phyloP scores from a whole-genome alignment of 1,284 basidiomycete genomes.

The Trichosporon sp. region DNA sequence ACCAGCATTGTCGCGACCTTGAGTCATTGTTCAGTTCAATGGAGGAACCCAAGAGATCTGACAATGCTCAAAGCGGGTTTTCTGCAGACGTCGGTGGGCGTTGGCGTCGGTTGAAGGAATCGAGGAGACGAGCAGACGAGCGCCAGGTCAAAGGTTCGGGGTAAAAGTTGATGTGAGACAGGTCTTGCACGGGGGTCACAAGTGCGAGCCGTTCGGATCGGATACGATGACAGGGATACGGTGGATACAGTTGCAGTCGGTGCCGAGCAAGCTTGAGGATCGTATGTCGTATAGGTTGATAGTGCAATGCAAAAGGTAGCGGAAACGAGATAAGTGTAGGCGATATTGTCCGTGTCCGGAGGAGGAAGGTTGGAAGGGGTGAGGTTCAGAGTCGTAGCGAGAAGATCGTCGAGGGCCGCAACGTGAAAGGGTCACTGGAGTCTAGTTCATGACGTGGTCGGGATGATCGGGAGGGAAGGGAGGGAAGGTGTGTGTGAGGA shows the following conservation, averaged over 20 bases:
- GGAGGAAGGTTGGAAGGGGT: neutral
- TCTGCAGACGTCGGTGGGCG: neutral
- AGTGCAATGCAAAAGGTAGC: neutral
- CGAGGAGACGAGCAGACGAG: neutral
- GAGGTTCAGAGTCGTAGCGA: neutral
- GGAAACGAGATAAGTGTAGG: neutral
- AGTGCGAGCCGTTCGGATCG: neutral
- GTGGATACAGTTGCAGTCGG: neutral
- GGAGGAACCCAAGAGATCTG: constrained; percentile 9
- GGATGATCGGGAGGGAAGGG: neutral
- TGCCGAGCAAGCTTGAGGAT: neutral
- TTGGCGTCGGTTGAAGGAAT: neutral
- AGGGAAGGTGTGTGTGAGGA: neutral
- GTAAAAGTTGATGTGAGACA: neutral
- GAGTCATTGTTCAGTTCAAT: constrained; percentile 1
- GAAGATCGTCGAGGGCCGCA: neutral
- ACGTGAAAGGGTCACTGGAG: neutral
- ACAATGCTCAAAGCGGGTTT: constrained; percentile 1
- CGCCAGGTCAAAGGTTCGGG: constrained; percentile 4
- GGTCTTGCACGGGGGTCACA: constrained; percentile 9
- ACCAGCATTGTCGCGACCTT: constrained; percentile 4
- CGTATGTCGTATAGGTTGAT: constrained; percentile 3
- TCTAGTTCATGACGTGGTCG: constrained; percentile 11
- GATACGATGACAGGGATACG: neutral
- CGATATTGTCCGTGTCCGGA: constrained; percentile 5